Percentiles rank a stretch among this genome's conserved stretches.
phyloP scores from a whole-genome alignment of 2,329 filamentous ascomycete genomes.

The Colletotrichum spaethianum region DNA sequence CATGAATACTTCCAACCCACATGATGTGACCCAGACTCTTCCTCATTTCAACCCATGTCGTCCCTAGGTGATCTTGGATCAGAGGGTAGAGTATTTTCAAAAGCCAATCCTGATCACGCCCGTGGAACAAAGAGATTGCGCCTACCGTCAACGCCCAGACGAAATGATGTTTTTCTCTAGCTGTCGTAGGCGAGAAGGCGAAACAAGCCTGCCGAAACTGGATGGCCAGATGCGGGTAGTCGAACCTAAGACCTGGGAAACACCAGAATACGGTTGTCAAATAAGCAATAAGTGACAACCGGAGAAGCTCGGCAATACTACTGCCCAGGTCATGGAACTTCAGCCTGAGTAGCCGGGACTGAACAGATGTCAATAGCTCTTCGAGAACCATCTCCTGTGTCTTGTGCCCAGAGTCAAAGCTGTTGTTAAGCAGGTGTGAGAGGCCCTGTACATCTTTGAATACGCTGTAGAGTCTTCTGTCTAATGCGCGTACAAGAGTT shows the following conservation, averaged over 20 bases:
- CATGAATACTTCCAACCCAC: conserved; percentile 4
- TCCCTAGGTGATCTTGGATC: neutral
- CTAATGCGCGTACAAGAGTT: neutral
- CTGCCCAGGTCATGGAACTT: neutral
- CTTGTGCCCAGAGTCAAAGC: neutral
- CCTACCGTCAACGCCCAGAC: conserved; percentile 3
- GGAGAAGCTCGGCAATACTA: neutral
- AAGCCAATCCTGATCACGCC: neutral
- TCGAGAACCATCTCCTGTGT: neutral
- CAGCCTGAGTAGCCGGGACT: neutral
- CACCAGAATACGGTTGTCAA: neutral
- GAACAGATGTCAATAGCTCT: neutral
- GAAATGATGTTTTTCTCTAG: neutral
- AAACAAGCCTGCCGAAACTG: neutral
- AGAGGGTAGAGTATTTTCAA: neutral
- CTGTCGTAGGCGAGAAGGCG: neutral
- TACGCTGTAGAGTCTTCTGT: neutral
- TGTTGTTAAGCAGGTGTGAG: neutral
- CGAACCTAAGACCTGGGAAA: neutral
- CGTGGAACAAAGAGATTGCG: neutral
- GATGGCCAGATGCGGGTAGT: neutral
- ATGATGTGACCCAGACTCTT: neutral
- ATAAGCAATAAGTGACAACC: neutral
- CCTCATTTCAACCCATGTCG: neutral
- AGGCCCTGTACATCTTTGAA: neutral